Conservation (phyloP, 2,329 filamentous ascomycete genomes). For the Fusarium sacchari region DNA sequence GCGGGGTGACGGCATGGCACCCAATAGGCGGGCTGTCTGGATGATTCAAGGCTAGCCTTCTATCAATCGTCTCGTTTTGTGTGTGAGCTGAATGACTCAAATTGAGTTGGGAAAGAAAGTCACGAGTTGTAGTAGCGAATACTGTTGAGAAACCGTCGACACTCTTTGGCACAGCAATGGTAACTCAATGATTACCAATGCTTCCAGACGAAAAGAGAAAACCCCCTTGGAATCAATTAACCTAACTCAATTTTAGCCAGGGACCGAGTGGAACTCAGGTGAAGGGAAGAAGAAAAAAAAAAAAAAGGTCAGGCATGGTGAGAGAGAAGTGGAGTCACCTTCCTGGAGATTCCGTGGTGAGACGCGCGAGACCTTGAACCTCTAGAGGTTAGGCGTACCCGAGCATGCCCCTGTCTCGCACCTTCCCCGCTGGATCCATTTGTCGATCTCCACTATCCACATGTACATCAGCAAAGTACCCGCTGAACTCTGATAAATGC, state of each 20-base stretch:
- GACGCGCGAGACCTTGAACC: conserved; percentile 43
- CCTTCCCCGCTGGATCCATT: conserved; percentile 27
- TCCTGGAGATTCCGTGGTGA: conserved; percentile 42
- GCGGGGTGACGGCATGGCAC: conserved; percentile 34
- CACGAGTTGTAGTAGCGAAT: neutral
- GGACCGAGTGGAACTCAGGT: conserved; percentile 27
- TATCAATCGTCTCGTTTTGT: neutral
- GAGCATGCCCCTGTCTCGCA: conserved; percentile 32
- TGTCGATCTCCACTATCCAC: conserved; percentile 9
- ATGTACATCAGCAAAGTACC: neutral
- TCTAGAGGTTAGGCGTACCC: conserved; percentile 46
- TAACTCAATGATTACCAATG: conserved; percentile 22
- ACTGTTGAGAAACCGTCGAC: neutral
- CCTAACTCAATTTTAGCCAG: conserved; percentile 18
- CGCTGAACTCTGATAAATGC: conserved; percentile 25
- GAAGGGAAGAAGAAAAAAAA: neutral
- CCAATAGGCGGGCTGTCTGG: conserved; percentile 23
- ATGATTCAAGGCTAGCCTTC: neutral
- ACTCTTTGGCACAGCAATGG: neutral
- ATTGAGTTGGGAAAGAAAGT: neutral
- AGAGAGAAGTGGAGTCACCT: conserved; percentile 23
- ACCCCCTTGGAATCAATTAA: conserved; percentile 5
- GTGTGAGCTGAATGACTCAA: conserved; percentile 7
- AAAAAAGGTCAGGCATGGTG: conserved; percentile 26
- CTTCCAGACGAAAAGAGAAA: neutral